Base-by-base conservation (phyloP, 768 basidiomycete species). In the Amanita jacksonii region DNA sequence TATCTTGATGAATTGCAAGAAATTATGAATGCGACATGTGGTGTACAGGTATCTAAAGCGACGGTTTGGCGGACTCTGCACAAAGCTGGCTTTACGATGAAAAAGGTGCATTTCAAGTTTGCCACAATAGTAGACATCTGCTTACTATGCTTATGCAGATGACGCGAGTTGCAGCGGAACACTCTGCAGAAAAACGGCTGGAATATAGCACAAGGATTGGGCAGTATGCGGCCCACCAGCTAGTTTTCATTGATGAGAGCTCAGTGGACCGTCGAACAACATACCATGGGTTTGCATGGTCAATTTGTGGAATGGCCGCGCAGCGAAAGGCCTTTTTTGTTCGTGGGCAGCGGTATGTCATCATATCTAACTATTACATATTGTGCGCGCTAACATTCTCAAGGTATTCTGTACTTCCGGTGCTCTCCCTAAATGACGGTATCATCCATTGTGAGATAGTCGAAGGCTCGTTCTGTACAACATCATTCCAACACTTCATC, bases 341-440 rank as follows among this genome's bases (percentile, higher is more conserved):
- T 20, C 49, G 58, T 6, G 60, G 60, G 6, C 43, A 31, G 38
- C 37, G 56, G 61, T 62, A 23, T 16, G 27, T 28, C 27, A 28
- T 28, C 27, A 28, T 28, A 28, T 28, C 12, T 6, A 6, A n/a
- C n/a, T n/a, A n/a, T 6, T 28, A 12, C 27, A 28, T 28, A 28
- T 6, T 28, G 27, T 28, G 27, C 12, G 27, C 27, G 27, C 27
- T 28, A 18, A 23, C 16, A 51, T 13, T 22, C 12, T 25, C 0
- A 27, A 57, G 56, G 24, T 66, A 62, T 47, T 67, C 65, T 0
- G 48, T 68, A 4, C 52, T 67, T 0, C 66, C 65, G 4, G 66
- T 61, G 12, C 12, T 67, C 1, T 60, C 60, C 0, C 56, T 65
- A 5, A 51, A 63, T 42, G 67, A 28, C 27, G 27, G 67, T 4